A percentile compares a stretch with the other conserved stretches of the same genome.
These are phyloP conservation scores for Dryadomyces quercivorus DNA, from an alignment of 2,329 filamentous ascomycete genomes.

Conservation along the genomic window DNA sequence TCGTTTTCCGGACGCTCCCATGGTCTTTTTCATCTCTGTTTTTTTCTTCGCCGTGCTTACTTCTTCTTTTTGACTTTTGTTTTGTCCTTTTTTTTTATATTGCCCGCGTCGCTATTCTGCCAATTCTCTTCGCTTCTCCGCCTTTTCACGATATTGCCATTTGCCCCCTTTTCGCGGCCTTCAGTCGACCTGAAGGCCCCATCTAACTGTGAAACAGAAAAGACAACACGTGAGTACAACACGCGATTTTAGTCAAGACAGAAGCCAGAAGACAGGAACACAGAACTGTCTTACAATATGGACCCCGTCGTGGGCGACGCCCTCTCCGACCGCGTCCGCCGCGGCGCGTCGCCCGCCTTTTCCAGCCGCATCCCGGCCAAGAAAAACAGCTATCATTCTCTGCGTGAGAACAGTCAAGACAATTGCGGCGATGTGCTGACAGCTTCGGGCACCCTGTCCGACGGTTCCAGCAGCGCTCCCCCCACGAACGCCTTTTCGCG, in stretches of 20 bases:
- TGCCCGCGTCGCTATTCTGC: background rate
- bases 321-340: background rate
- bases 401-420: constrained; percentile 3
- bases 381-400: constrained; percentile 9
- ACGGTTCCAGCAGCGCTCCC: constrained; percentile 5
- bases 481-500: constrained; percentile 4
- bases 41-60: background rate
- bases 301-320: background rate
- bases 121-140: background rate
- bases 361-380: constrained; percentile 7
- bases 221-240: background rate
- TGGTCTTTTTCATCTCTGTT: background rate
- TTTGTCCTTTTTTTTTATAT: background rate
- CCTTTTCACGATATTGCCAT: background rate
- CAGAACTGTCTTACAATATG: background rate
- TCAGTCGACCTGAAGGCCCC: background rate
- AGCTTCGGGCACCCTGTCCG: constrained; percentile 7
- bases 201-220: background rate
- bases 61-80: background rate
- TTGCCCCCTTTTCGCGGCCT: background rate
- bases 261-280: background rate
- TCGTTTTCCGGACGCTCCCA: background rate
- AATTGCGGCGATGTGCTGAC: background rate
- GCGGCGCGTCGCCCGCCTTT: constrained; percentile 1
- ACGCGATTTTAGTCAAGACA: background rate